Conservation (phyloP, 331 rosid species). For the Cucumis variabilis region DNA sequence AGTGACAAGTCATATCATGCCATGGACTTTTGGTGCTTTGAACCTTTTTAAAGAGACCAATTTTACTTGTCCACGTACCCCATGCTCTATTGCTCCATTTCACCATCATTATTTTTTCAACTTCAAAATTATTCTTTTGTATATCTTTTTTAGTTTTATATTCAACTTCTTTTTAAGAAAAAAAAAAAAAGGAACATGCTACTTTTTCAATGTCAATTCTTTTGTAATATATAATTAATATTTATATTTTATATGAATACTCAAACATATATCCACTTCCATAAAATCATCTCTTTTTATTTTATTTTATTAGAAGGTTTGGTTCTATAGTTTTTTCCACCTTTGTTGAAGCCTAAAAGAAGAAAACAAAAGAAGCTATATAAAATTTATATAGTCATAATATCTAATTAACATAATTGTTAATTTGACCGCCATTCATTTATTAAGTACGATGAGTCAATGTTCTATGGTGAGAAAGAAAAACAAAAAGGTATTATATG, state of each 20-base stretch:
- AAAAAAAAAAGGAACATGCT: neutral
- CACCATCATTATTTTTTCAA: neutral
- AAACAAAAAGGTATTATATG: neutral
- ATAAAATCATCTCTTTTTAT: neutral
- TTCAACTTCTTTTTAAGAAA: neutral
- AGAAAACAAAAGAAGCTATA: neutral
- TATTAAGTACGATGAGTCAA: neutral
- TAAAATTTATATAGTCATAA: neutral
- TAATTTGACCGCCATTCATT: neutral
- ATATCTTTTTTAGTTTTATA: neutral
- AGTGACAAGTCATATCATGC: conserved; percentile 30
- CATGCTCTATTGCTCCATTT: neutral
- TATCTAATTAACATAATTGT: neutral
- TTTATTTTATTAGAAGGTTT: neutral
- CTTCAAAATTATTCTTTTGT: neutral
- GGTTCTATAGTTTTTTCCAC: neutral
- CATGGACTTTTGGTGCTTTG: conserved; percentile 31
- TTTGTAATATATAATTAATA: neutral
- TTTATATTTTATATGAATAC: neutral
- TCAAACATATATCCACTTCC: neutral
- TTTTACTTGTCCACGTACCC: conserved; percentile 23
- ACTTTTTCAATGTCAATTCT: conserved; percentile 27
- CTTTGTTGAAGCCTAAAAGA: neutral
- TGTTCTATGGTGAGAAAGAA: neutral
- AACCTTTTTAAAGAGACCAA: conserved; percentile 13